A percentile compares a stretch with the other conserved stretches of the same genome.
These are phyloP conservation scores for Liriodendron chinense DNA, from an alignment of 164 flowering plant genomes.

Conservation along the genomic window DNA sequence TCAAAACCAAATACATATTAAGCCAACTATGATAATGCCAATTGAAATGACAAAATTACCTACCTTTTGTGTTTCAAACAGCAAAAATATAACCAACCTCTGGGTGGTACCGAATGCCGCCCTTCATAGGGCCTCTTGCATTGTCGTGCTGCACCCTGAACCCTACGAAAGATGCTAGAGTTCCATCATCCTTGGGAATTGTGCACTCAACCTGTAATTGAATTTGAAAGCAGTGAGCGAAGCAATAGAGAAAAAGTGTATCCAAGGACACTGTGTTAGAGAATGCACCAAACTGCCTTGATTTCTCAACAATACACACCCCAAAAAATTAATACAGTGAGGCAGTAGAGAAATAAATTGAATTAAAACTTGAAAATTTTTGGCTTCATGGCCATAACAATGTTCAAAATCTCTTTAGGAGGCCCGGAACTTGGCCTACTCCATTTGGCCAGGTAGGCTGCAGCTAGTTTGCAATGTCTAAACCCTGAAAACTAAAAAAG, in stretches of 20 bases:
- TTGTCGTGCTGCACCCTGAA: constrained; percentile 96
- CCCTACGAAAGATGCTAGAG: constrained; percentile 84
- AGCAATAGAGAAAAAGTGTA: neutral
- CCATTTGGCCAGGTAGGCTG: neutral
- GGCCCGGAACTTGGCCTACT: neutral
- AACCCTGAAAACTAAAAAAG: neutral
- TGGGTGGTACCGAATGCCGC: constrained; percentile 96
- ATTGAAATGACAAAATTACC: neutral
- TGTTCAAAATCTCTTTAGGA: neutral
- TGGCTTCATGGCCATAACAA: neutral
- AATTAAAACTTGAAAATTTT: neutral
- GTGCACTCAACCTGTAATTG: constrained; percentile 88
- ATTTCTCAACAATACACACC: neutral
- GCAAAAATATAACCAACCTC: constrained; percentile 49
- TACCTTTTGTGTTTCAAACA: neutral
- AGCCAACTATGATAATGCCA: neutral
- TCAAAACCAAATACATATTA: neutral
- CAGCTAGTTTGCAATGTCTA: neutral
- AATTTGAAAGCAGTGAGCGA: neutral
- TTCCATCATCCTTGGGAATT: constrained; percentile 94
- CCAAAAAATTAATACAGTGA: neutral
- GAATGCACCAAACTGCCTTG: neutral
- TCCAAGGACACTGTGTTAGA: neutral
- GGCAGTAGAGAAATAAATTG: neutral
- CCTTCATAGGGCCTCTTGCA: constrained; percentile 99